Evolutionary conservation across 306 rosid species (phyloP), one percentile per base, ranked within the genome.

Genomic region (Cucurbita argyrosperma): DNA sequence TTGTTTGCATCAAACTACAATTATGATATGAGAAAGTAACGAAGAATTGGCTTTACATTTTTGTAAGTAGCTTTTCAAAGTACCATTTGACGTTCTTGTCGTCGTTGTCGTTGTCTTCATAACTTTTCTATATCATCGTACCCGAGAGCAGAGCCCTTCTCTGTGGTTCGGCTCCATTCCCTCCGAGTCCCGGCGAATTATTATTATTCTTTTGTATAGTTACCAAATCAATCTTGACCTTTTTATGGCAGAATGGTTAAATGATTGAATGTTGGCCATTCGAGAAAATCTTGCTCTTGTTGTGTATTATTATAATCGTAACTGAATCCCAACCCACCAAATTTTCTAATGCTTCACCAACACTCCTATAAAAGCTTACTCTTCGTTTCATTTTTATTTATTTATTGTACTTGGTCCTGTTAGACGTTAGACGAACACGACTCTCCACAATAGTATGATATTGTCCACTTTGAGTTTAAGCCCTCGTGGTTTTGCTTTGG

Each of bases 171-270:
- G 1, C 47, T 47, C 19, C 37, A n/a, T 11, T 59, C 61, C 67
- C 62, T 9, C 50, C 46, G 52, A 75, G 23, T 52, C 7, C 65
- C 35, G 43, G 50, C 84, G 82, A 85, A 66, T 78, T 47, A 39
- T 12, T 19, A 60, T 11, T 35, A 11, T 58, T n/a, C 7, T 14
- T 1, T 49, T 69, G 74, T 69, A 69, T 69, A 69, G 26, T 69
- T 69, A 69, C 30, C 26, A 26, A 49, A 47, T 69, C 74, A 69
- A 23, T 69, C 50, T 69, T 69, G 74, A 69, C 74, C 45, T 49
- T 47, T 65, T 47, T 50, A 49, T 46, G 9, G 9, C 14, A 46
- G 47, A 6, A 45, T 46, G 56, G 56, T 11, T 18, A 18, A 19
- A 19, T 19, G 19, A 19, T 19, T 19, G 19, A 19, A 19, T 19